phyloP scores from a whole-genome alignment of 805 yeast genomes.

The Monosporozyma yasuniensis region DNA sequence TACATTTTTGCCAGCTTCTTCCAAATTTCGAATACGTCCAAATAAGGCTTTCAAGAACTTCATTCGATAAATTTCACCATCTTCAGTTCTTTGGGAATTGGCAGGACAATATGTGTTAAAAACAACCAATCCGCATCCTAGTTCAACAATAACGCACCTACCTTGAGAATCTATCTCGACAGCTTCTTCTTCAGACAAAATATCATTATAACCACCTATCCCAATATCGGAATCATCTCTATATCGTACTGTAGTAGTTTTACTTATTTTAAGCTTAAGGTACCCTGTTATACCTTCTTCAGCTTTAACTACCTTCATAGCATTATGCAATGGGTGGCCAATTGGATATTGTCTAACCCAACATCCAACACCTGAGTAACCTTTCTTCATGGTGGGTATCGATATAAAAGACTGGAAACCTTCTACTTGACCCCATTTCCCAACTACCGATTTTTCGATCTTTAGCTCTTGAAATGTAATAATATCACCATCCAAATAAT shows the following conservation, averaged over 20 bases:
- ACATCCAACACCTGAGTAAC: slow-evolving; percentile 88
- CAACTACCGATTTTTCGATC: slow-evolving; percentile 36
- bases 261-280: slow-evolving; percentile 17
- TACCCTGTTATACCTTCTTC: slow-evolving; percentile 90
- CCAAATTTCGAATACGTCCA: slow-evolving; percentile 49
- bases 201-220: slow-evolving; percentile 70
- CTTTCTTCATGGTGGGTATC: slow-evolving; percentile 59
- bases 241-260: slow-evolving; percentile 6
- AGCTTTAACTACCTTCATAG: slow-evolving; percentile 54
- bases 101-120: slow-evolving; percentile 86
- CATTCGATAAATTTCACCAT: slow-evolving; percentile 51
- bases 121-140: slow-evolving; percentile 51
- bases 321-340: slow-evolving; percentile 33
- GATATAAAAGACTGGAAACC: slow-evolving; percentile 60
- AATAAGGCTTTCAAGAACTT: slow-evolving; percentile 52
- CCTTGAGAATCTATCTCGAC: slow-evolving; percentile 71
- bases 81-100: slow-evolving; percentile 62
- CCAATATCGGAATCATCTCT: slow-evolving; percentile 20
- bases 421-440: slow-evolving; percentile 39
- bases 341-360: slow-evolving; percentile 50
- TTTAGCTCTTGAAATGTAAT: slow-evolving; percentile 86
- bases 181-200: slow-evolving; percentile 29
- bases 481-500: slow-evolving; percentile 56
- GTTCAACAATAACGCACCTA: slow-evolving; percentile 65
- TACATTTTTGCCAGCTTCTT: slow-evolving; percentile 53